Percentiles rank a stretch among this genome's conserved stretches.
phyloP scores from a whole-genome alignment of 345 rosid species.

The Gossypium stocksii region DNA sequence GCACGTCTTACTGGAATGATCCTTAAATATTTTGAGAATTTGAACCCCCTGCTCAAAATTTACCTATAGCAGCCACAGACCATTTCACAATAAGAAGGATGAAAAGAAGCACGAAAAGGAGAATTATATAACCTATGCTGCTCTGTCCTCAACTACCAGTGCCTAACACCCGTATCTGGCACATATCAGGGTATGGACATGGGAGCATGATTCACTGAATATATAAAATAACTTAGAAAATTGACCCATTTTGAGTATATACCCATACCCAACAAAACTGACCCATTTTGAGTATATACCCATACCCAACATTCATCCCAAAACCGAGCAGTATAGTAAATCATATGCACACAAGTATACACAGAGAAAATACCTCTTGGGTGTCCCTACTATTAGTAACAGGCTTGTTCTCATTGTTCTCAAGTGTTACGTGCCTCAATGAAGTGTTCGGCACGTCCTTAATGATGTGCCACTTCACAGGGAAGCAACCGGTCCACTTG shows the following conservation, averaged over 20 bases:
- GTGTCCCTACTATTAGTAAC: constrained; percentile 85
- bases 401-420: constrained; percentile 70
- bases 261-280: too few species aligned
- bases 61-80: constrained; percentile 32
- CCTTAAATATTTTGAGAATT: constrained; percentile 50
- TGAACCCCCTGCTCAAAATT: constrained; percentile 46
- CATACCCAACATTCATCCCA: neutral
- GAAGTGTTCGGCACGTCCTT: constrained; percentile 73
- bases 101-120: neutral
- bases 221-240: neutral
- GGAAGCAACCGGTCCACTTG: constrained; percentile 79
- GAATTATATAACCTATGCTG: neutral
- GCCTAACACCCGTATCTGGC: neutral
- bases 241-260: neutral
- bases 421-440: constrained; percentile 61
- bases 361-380: constrained; percentile 54
- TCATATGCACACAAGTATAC: neutral
- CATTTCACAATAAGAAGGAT: neutral
- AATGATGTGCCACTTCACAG: constrained; percentile 75
- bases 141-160: neutral
- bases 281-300: neutral
- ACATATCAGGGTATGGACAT: neutral
- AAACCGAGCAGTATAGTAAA: neutral
- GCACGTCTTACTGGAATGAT: constrained; percentile 43
- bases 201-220: neutral